phyloP scores from a whole-genome alignment of 2,329 filamentous ascomycete species.

The Xylaria hypoxylon region DNA sequence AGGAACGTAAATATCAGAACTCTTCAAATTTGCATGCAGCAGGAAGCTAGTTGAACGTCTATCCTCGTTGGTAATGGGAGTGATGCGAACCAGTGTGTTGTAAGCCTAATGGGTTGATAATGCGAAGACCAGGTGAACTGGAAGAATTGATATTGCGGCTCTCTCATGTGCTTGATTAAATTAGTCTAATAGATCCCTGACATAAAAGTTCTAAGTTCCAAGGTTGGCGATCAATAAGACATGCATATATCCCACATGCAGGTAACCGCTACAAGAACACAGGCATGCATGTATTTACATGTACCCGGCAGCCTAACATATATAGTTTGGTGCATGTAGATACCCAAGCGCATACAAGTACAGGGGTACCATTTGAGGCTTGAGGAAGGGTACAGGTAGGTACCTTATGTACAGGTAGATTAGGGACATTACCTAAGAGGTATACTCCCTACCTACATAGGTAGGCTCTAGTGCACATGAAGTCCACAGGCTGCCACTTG shows the following conservation, averaged over 20 bases:
- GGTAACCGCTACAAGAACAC: constrained; percentile 11
- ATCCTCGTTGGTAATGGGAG: too few species aligned
- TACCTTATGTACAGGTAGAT: too few species aligned
- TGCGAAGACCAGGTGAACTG: neutral
- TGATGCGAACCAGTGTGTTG: neutral
- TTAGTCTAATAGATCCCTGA: constrained; percentile 25
- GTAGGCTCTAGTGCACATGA: too few species aligned
- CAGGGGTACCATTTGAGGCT: too few species aligned
- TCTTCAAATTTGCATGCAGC: neutral
- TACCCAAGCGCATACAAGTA: too few species aligned
- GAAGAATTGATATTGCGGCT: constrained; percentile 40
- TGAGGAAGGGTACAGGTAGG: too few species aligned
- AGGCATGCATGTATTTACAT: neutral
- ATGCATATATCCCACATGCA: constrained; percentile 25
- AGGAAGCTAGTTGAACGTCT: neutral
- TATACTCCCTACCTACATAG: too few species aligned
- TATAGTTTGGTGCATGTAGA: too few species aligned
- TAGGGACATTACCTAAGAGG: too few species aligned
- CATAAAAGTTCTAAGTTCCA: too few species aligned
- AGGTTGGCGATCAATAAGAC: neutral
- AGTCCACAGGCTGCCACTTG: neutral
- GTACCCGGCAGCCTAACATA: neutral
- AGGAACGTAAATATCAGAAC: neutral
- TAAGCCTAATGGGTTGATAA: neutral
- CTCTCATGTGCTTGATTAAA: constrained; percentile 32